Conservation (phyloP, 2,329 filamentous ascomycete genomes). For the Corynespora cassiicola region DNA sequence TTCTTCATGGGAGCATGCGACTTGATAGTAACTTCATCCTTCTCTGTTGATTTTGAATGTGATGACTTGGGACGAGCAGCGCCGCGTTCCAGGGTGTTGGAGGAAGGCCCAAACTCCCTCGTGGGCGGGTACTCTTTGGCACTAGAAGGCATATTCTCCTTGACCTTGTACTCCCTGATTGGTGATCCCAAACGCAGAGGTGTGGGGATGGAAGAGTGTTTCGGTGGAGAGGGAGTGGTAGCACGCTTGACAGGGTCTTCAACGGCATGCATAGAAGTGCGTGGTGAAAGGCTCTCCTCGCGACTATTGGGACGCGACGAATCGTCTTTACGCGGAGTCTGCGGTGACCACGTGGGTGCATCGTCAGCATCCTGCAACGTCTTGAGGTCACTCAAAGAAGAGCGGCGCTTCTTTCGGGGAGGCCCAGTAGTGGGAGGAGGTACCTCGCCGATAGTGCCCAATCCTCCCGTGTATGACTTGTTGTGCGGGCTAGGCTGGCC, state of each 20-base stretch:
- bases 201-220: constrained; percentile 48
- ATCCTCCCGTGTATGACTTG: constrained; percentile 31
- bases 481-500: constrained; percentile 48
- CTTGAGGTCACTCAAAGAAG: constrained; percentile 87
- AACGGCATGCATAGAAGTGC: constrained; percentile 35
- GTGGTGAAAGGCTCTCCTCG: constrained; percentile 36
- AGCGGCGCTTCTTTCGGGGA: constrained; percentile 77
- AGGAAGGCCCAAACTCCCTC: no score
- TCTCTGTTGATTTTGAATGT: constrained; percentile 22
- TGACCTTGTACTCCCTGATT: no score
- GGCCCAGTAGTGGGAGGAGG: constrained; percentile 40
- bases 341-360: constrained; percentile 45
- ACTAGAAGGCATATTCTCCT: constrained; percentile 54
- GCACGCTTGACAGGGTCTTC: no score
- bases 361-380: constrained; percentile 66
- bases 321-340: constrained; percentile 42
- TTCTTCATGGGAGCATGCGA: constrained; percentile 51
- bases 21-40: constrained; percentile 47
- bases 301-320: constrained; percentile 27
- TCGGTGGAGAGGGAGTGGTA: constrained; percentile 36
- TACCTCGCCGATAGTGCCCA: constrained; percentile 62
- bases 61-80: constrained; percentile 31
- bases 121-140: no score
- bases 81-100: constrained; percentile 27
- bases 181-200: constrained; percentile 52